Evolutionary conservation across 2,329 filamentous ascomycete species (phyloP), one percentile per base, ranked within the genome.

Genomic region (Ustilaginoidea virens): DNA sequence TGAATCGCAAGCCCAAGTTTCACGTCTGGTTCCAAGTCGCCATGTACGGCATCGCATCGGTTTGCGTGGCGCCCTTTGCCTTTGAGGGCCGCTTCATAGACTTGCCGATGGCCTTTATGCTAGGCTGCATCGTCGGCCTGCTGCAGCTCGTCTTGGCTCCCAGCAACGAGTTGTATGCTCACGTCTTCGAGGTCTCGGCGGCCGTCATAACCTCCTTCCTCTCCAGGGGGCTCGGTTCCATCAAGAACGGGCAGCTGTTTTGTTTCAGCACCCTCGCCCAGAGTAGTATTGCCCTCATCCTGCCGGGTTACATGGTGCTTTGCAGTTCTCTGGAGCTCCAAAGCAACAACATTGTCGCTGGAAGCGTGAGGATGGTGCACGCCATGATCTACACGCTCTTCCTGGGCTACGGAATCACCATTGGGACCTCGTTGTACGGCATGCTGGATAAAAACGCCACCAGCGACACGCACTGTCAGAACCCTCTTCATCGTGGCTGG

Each of bases 71-170:
- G 0, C 80, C 80, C 0, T 90, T 90, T 43, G 80, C 79, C 4
- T 92, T 90, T 44, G 60, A 74, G 32, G 80, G 78, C 3, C 69
- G 80, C 4, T 69, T 75, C 23, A 77, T 87, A 42, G 83, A 92
- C 46, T 57, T 90, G 33, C 80, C 80, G 0, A 66, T 86, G 17
- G 73, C 74, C 13, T 90, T 90, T 47, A 32, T 82, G 1, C 63
- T 92, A 1, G 82, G 83, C 2, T 75, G 70, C 42, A 56, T 86
- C 12, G 63, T 92, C 1, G 82, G 81, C 1, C 53, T 75, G 30
- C 57, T 92, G 27, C 80, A 90, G 43, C 67, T 87, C 7, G 67
- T 82, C 17, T 56, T 83, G 5, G 76, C 80, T 0, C 80, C 82
- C 0, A 69, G 63, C 14, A 87, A 81, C 10, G 74, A 80, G 24